phyloP scores from a whole-genome alignment of 306 rosid species.

The Nissolia schottii region DNA sequence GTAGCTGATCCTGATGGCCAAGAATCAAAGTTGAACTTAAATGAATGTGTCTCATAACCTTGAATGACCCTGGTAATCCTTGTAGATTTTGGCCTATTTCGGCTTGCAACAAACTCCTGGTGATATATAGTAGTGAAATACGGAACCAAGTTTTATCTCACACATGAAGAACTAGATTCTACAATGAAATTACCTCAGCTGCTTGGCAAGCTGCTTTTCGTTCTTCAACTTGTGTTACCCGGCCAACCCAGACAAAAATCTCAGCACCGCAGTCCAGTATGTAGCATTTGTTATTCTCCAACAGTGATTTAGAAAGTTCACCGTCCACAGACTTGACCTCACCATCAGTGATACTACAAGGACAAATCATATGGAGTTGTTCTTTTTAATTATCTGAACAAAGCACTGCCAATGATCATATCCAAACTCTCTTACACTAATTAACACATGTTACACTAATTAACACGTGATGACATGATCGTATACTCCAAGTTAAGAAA shows the following conservation, averaged over 20 bases:
- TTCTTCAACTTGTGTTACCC: conserved; percentile 94
- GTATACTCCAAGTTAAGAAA: conserved; percentile 5
- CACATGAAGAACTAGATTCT: conserved; percentile 12
- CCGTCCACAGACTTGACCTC: conserved; percentile 68
- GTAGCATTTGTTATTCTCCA: conserved; percentile 90
- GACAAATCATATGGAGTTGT: conserved; percentile 27
- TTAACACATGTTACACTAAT: background rate
- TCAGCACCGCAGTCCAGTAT: conserved; percentile 87
- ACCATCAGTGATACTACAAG: conserved; percentile 62
- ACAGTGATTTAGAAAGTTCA: conserved; percentile 72
- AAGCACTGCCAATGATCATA: background rate
- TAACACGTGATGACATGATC: conserved; percentile 1
- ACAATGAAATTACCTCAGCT: conserved; percentile 63
- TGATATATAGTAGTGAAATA: conserved; percentile 22
- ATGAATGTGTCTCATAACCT: conserved; percentile 89
- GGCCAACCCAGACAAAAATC: conserved; percentile 89
- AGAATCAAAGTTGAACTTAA: conserved; percentile 85
- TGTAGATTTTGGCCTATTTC: conserved; percentile 78
- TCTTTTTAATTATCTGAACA: background rate
- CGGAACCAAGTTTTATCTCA: conserved; percentile 23
- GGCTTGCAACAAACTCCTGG: conserved; percentile 78
- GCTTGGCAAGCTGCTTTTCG: conserved; percentile 80
- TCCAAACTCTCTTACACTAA: background rate
- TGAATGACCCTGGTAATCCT: conserved; percentile 80
- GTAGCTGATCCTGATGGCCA: conserved; percentile 83